A percentile compares a stretch with the other conserved stretches of the same genome.
These are phyloP conservation scores for Tulasnella sp. DNA, from an alignment of 768 basidiomycete genomes.

Conservation along the genomic window DNA sequence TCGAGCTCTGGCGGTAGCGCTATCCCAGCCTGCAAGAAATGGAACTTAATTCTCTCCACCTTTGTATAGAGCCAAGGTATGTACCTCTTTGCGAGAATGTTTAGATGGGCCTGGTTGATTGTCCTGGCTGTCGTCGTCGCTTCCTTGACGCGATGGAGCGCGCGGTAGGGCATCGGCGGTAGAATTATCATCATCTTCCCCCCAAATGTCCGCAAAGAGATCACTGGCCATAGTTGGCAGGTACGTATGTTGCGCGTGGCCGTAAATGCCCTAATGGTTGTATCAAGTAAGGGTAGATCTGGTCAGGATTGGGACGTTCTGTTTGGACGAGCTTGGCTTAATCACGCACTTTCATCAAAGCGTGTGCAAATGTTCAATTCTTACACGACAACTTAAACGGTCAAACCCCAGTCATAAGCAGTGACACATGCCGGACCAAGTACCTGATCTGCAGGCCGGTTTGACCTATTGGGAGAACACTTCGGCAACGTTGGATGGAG, in stretches of 20 bases:
- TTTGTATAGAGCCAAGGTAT: background rate
- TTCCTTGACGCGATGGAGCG: background rate
- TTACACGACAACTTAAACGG: too few species aligned
- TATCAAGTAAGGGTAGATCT: too few species aligned
- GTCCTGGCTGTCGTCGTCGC: background rate
- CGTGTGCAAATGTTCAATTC: too few species aligned
- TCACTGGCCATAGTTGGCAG: background rate
- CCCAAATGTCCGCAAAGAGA: constrained; percentile 11
- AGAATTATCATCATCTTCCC: background rate
- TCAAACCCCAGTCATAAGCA: too few species aligned
- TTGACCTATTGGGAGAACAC: constrained; percentile 80
- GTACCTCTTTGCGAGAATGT: background rate
- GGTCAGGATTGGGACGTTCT: too few species aligned
- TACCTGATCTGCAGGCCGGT: constrained; percentile 59
- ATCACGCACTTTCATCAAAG: too few species aligned
- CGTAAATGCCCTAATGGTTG: too few species aligned
- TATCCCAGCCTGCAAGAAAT: background rate
- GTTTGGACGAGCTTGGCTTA: too few species aligned
- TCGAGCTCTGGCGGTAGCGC: constrained; percentile 13
- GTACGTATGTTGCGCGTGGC: too few species aligned
- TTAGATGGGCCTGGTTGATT: background rate
- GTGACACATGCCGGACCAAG: background rate
- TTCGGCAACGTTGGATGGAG: constrained; percentile 75
- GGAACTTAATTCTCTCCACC: too few species aligned
- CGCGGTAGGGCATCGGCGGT: background rate